Percentiles rank a stretch among this genome's conserved stretches.
Conservation (phyloP, 1,139 yeast species). For the Geotrichum bryndzae region DNA sequence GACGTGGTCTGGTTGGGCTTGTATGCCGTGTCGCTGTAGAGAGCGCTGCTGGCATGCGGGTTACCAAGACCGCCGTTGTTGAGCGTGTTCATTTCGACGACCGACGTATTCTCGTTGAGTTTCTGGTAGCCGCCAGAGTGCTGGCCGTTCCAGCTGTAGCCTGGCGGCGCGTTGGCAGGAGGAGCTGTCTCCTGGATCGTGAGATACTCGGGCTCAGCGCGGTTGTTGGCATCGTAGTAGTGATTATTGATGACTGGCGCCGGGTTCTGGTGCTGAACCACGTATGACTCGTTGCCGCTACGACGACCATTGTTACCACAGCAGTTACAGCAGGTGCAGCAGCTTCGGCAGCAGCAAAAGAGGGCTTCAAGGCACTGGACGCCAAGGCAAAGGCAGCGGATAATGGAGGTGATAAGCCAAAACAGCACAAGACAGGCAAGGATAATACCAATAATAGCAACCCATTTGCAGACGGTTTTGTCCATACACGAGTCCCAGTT, state of each 20-base stretch:
- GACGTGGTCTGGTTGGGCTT: slow-evolving; percentile 7
- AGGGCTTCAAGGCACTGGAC: slow-evolving; percentile 37
- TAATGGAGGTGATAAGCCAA: slow-evolving; percentile 39
- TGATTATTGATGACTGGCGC: slow-evolving; percentile 9
- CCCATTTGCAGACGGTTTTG: slow-evolving; percentile 64
- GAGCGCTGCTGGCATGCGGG: not conserved
- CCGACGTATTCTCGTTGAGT: slow-evolving; percentile 4
- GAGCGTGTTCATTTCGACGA: slow-evolving; percentile 7
- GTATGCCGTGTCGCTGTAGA: slow-evolving; percentile 8
- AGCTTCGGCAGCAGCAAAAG: slow-evolving; percentile 38
- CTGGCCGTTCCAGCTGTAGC: not conserved
- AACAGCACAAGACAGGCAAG: slow-evolving; percentile 42
- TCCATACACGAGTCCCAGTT: slow-evolving; percentile 77
- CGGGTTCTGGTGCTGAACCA: not conserved
- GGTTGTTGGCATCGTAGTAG: not conserved
- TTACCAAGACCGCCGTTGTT: not conserved
- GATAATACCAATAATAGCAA: slow-evolving; percentile 69
- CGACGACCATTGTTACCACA: not conserved
- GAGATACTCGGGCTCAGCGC: slow-evolving; percentile 3
- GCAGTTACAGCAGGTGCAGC: slow-evolving; percentile 14
- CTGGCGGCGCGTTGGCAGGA: not conserved
- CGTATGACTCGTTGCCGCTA: slow-evolving; percentile 6
- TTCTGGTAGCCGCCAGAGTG: slow-evolving; percentile 10
- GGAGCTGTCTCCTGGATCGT: not conserved
- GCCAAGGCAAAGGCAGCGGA: slow-evolving; percentile 41